phyloP scores from a whole-genome alignment of 176 grass and related monocot genomes.

The Panicum miliaceum region DNA sequence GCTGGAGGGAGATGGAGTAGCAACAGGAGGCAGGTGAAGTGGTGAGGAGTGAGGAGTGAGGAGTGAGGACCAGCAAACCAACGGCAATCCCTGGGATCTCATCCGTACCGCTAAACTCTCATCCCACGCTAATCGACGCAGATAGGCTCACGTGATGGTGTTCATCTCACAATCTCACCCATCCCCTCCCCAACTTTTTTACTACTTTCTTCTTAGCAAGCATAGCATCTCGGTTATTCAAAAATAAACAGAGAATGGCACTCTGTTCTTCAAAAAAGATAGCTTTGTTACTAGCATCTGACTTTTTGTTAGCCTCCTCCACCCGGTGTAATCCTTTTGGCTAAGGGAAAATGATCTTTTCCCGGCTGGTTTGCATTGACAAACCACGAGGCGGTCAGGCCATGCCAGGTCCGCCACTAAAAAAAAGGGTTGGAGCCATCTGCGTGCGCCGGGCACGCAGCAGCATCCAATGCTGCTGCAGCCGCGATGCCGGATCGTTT shows the following conservation, averaged over 20 bases:
- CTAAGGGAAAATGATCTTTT: neutral
- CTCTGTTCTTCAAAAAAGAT: neutral
- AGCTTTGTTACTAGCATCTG: neutral
- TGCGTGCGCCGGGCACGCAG: constrained; percentile 11
- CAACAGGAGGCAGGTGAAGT: constrained; percentile 26
- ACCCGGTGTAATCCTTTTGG: neutral
- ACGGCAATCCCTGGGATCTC: constrained; percentile 18
- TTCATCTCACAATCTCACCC: no score
- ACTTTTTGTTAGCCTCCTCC: neutral
- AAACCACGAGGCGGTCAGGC: neutral
- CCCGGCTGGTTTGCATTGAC: neutral
- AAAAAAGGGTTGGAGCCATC: constrained; percentile 30
- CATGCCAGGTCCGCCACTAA: constrained; percentile 3
- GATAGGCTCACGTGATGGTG: neutral
- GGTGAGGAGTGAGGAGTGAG: neutral
- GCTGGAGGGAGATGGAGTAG: neutral
- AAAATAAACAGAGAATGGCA: neutral
- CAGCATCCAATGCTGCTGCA: constrained; percentile 48
- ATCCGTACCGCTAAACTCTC: neutral
- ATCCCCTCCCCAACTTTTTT: neutral
- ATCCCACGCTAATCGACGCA: neutral
- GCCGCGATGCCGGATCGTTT: constrained; percentile 13
- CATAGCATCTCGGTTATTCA: neutral
- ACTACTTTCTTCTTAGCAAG: neutral
- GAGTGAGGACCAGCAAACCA: no score